These are phyloP conservation scores for Pycnococcus provasolii DNA, from an alignment of 139 green algal species.

Conservation along the genomic window DNA sequence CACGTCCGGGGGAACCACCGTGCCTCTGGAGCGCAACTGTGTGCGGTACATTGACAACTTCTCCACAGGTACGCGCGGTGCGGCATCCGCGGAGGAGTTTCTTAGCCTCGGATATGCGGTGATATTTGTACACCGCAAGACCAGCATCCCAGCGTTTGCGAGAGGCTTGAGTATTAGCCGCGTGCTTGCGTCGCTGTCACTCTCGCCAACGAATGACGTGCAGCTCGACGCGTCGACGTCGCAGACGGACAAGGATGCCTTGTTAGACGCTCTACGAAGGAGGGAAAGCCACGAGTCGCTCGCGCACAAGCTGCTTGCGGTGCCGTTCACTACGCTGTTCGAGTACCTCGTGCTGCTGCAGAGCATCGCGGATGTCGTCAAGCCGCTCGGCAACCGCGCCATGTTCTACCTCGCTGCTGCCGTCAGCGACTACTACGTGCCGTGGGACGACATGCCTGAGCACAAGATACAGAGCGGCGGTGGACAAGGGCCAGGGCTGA, in stretches of 20 bases:
- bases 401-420: slow-evolving; percentile 94
- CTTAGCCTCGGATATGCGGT: slow-evolving; percentile 75
- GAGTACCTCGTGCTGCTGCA: slow-evolving; percentile 68
- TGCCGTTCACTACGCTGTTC: slow-evolving; percentile 86
- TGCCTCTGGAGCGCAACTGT: slow-evolving; percentile 83
- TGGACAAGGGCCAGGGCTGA: slow-evolving; percentile 38
- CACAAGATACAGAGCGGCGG: slow-evolving; percentile 93
- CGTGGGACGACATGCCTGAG: slow-evolving; percentile 56
- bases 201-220: too few relatives aligned
- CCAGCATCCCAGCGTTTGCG: not conserved
- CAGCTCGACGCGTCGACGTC: too few relatives aligned
- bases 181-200: too few relatives aligned
- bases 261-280: too few relatives aligned
- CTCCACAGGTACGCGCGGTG: slow-evolving; percentile 63
- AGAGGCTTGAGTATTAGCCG: too few relatives aligned
- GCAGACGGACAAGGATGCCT: too few relatives aligned
- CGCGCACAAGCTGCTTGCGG: slow-evolving; percentile 40
- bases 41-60: slow-evolving; percentile 99
- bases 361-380: not conserved
- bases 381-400: slow-evolving; percentile 30
- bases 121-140: slow-evolving; percentile 71
- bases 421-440: slow-evolving; percentile 94
- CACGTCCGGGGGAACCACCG: slow-evolving; percentile 88
- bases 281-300: too few relatives aligned
- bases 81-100: slow-evolving; percentile 63